Conservation (phyloP, 768 basidiomycete genomes). For the Hysterangium stoloniferum region DNA sequence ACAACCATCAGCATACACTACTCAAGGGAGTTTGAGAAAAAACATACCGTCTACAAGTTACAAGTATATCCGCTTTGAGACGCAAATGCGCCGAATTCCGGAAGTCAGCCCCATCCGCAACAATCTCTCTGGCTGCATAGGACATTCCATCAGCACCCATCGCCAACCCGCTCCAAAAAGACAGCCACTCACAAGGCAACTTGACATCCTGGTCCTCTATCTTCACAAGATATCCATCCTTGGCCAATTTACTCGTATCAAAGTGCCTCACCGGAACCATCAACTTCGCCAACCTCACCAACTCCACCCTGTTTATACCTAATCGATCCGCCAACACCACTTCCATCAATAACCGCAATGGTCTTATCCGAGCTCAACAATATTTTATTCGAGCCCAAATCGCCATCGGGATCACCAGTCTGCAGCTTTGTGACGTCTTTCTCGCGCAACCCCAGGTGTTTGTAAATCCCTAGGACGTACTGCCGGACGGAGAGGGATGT, state of each 20-base stretch:
- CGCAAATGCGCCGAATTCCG: constrained; percentile 90
- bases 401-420: constrained; percentile 95
- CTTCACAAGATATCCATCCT: constrained; percentile 88
- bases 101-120: constrained; percentile 94
- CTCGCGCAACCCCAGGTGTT: constrained; percentile 86
- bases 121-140: constrained; percentile 74
- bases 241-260: constrained; percentile 75
- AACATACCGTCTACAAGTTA: constrained; percentile 82
- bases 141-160: no score
- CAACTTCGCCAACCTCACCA: constrained; percentile 81
- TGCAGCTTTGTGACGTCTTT: constrained; percentile 97
- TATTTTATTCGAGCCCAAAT: constrained; percentile 96
- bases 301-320: constrained; percentile 85
- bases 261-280: constrained; percentile 77
- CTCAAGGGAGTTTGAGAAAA: no score
- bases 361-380: constrained; percentile 93
- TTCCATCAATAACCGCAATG: constrained; percentile 88
- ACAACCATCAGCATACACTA: neutral
- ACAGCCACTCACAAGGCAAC: constrained; percentile 71
- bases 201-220: constrained; percentile 91
- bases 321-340: constrained; percentile 88
- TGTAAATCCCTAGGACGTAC: constrained; percentile 91
- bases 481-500: constrained; percentile 91
- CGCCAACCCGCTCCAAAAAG: neutral
- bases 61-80: constrained; percentile 95